Evolutionary conservation across 257 asterid genomes (phyloP).

Genomic region (Ballota nigra): DNA sequence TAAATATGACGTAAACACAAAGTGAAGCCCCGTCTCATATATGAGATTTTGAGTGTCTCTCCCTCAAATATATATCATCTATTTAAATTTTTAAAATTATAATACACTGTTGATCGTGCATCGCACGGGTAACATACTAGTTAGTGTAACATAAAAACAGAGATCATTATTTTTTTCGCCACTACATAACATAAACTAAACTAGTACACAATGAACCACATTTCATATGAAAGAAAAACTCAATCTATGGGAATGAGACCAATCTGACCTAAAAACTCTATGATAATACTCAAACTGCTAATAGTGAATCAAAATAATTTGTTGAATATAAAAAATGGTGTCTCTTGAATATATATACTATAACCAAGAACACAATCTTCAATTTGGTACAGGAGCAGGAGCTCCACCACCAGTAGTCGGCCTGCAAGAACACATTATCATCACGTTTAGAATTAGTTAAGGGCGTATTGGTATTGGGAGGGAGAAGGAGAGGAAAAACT

Average conservation of each 20-base stretch:
- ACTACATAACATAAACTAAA: too few relatives aligned
- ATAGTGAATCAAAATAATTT: too few relatives aligned
- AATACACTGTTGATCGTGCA: too few relatives aligned
- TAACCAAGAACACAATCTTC: constrained; percentile 6
- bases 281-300: not conserved
- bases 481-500: constrained; percentile 26
- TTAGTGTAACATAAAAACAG: too few relatives aligned
- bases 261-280: not conserved
- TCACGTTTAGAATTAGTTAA: not conserved
- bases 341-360: not conserved
- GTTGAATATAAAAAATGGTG: not conserved
- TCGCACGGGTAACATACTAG: too few relatives aligned
- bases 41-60: too few relatives aligned
- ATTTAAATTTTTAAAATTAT: too few relatives aligned
- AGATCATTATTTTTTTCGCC: too few relatives aligned
- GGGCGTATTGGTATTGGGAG: not conserved
- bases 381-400: constrained; percentile 45
- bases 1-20: too few relatives aligned
- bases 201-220: not conserved
- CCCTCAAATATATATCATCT: too few relatives aligned
- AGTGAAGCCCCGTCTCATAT: too few relatives aligned
- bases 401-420: constrained; percentile 77
- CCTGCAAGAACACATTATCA: constrained; percentile 38
- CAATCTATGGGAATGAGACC: not conserved
- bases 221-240: not conserved